These are phyloP conservation scores for Symmetrospora coprosmae DNA, from an alignment of 768 basidiomycete genomes.

Conservation along the genomic window DNA sequence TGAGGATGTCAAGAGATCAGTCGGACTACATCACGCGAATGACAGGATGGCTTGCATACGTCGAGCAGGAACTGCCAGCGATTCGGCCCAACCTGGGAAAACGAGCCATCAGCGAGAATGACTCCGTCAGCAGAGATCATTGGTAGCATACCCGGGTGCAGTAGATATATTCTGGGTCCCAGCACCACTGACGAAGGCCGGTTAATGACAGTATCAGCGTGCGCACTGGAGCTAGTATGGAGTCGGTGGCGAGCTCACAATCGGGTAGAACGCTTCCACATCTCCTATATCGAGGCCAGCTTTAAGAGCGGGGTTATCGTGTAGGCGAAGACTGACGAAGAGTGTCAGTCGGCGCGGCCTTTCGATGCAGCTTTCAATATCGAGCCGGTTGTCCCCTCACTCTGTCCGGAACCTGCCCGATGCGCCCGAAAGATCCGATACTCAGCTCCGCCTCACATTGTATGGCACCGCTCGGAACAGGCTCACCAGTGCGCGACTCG, in stretches of 20 bases:
- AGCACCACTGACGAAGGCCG: conserved; percentile 37
- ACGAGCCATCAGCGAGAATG: conserved; percentile 33
- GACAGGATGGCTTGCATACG: too few species aligned
- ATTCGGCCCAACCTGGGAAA: conserved; percentile 36
- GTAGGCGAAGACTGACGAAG: conserved; percentile 32
- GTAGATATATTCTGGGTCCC: conserved; percentile 31
- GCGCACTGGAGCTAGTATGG: conserved; percentile 20
- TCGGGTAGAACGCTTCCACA: conserved; percentile 19
- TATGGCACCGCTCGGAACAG: not conserved
- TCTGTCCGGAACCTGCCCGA: conserved; percentile 21
- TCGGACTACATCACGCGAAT: too few species aligned
- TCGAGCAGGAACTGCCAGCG: conserved; percentile 30
- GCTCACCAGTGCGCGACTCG: conserved; percentile 12
- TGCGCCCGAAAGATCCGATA: too few species aligned
- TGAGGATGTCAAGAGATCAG: too few species aligned
- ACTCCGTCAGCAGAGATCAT: too few species aligned
- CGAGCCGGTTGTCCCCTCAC: not conserved
- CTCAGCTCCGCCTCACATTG: too few species aligned
- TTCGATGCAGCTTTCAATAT: not conserved
- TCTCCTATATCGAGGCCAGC: conserved; percentile 8
- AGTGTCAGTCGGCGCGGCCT: not conserved
- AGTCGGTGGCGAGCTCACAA: conserved; percentile 24
- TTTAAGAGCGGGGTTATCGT: conserved; percentile 19
- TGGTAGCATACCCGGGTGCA: too few species aligned
- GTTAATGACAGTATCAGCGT: too few species aligned